Percentiles rank a stretch among this genome's conserved stretches.
phyloP scores from a whole-genome alignment of 2,329 filamentous ascomycete species.

The Epichloe sylvatica region DNA sequence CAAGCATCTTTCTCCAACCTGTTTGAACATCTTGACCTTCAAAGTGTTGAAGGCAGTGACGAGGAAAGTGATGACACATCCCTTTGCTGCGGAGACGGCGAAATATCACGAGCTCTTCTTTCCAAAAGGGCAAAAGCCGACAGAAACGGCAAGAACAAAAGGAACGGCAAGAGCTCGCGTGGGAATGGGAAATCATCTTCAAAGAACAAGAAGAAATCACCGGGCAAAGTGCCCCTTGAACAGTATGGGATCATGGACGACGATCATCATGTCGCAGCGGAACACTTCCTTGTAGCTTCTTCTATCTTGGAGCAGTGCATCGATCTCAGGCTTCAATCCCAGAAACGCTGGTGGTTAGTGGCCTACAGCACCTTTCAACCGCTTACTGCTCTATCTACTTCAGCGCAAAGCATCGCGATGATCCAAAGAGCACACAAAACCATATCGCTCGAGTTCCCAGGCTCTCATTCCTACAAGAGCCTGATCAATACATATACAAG shows the following conservation, averaged over 20 bases:
- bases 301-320: constrained; percentile 23
- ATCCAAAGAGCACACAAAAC: constrained; percentile 22
- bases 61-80: not conserved
- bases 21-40: not conserved
- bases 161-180: not conserved
- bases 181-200: not conserved
- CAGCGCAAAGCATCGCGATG: constrained; percentile 13
- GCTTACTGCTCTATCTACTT: not conserved
- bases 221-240: constrained; percentile 7
- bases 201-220: not conserved
- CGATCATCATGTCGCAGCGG: constrained; percentile 11
- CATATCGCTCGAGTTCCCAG: constrained; percentile 33
- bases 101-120: not conserved
- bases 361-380: not conserved
- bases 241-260: constrained; percentile 12
- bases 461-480: constrained; percentile 27
- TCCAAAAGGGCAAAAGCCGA: not conserved
- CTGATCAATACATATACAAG: constrained; percentile 27
- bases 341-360: constrained; percentile 9
- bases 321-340: constrained; percentile 21
- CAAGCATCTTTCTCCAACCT: not conserved
- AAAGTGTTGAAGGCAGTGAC: not conserved
- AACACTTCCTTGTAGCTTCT: constrained; percentile 31
- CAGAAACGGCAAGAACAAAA: not conserved
- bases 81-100: not conserved